Conservation (phyloP, 768 basidiomycete genomes). For the Sporobolomyces roseus region DNA sequence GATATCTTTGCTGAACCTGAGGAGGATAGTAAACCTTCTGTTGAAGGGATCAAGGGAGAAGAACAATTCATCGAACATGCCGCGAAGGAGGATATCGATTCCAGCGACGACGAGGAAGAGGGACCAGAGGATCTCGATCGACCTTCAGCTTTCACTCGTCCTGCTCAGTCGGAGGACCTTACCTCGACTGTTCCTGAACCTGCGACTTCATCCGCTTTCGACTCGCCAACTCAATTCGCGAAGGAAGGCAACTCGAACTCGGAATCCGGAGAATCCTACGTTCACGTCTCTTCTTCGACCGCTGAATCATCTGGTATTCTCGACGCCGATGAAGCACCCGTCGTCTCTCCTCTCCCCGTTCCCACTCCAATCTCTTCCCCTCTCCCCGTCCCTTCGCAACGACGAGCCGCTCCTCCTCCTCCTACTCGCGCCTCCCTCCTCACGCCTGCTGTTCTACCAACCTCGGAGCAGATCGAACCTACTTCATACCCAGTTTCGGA, state of each 20-base stretch:
- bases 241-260: conserved; percentile 12
- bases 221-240: not conserved
- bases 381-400: not conserved
- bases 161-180: not conserved
- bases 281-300: conserved; percentile 27
- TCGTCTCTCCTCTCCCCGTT: conserved; percentile 2
- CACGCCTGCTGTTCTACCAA: not conserved
- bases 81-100: conserved; percentile 37
- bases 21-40: not conserved
- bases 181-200: not conserved
- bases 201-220: not conserved
- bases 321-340: not conserved
- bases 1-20: not conserved
- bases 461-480: not conserved
- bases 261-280: conserved; percentile 40
- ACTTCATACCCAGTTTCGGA: not conserved
- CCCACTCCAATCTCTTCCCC: conserved; percentile 5
- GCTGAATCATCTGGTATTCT: conserved; percentile 2
- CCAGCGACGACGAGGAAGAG: conserved; percentile 55
- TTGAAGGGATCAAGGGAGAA: conserved; percentile 19
- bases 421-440: conserved; percentile 5
- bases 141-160: conserved; percentile 24
- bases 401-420: conserved; percentile 26
- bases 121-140: conserved; percentile 43
- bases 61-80: conserved; percentile 10